Evolutionary conservation across 1,139 yeast genomes (phyloP).

Genomic region (Arxiozyma heterogenica): DNA sequence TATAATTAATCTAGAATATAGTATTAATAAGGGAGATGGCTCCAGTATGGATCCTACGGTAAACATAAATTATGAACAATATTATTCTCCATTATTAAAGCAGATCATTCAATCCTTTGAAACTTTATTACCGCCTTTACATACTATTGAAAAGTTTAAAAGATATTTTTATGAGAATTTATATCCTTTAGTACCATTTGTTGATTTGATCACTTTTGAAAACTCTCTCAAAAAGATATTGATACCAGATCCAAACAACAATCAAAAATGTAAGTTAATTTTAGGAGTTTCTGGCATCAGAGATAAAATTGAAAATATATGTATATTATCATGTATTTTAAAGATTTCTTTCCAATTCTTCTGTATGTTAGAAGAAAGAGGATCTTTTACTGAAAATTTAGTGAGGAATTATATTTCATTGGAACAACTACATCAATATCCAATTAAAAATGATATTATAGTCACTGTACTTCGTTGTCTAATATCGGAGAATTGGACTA

Average conservation of each 20-base stretch:
- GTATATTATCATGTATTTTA: conserved; percentile 21
- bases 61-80: conserved; percentile 6
- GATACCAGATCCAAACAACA: conserved; percentile 13
- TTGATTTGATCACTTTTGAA: conserved; percentile 23
- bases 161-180: conserved; percentile 23
- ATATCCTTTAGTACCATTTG: conserved; percentile 22
- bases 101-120: conserved; percentile 18
- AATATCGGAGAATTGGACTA: conserved; percentile 23
- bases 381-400: not conserved
- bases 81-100: conserved; percentile 22
- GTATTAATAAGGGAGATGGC: not conserved
- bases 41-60: not conserved
- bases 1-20: conserved; percentile 9
- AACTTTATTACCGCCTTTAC: conserved; percentile 20
- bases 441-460: conserved; percentile 21
- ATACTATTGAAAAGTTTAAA: conserved; percentile 17
- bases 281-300: conserved; percentile 23
- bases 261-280: conserved; percentile 14
- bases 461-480: conserved; percentile 19
- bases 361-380: conserved; percentile 6
- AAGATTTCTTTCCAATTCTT: conserved; percentile 23
- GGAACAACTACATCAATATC: conserved; percentile 17
- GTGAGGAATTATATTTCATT: not conserved
- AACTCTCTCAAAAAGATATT: conserved; percentile 17
- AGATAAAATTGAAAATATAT: conserved; percentile 24